Conservation (phyloP, 2,329 filamentous ascomycete species). For the Huntiella omanensis region DNA sequence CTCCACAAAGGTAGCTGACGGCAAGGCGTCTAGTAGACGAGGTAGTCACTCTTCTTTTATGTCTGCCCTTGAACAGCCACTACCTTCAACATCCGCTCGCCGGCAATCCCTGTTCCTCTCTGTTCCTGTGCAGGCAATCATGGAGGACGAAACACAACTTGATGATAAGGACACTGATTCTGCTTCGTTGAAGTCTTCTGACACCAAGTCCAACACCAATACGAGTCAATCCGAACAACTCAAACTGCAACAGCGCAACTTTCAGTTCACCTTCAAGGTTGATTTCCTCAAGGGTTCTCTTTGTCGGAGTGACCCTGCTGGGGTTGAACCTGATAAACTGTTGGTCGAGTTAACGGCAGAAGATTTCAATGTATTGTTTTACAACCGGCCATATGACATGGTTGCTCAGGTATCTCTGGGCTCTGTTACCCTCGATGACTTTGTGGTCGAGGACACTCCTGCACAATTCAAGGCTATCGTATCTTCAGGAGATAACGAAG, state of each 20-base stretch:
- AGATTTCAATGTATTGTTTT: slow-evolving; percentile 71
- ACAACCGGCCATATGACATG: slow-evolving; percentile 80
- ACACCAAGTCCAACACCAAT: slow-evolving; percentile 27
- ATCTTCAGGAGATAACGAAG: slow-evolving; percentile 58
- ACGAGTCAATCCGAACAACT: slow-evolving; percentile 4
- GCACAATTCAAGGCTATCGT: slow-evolving; percentile 94
- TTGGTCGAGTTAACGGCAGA: slow-evolving; percentile 85
- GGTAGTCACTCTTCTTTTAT: slow-evolving; percentile 11
- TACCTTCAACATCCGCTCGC: background rate
- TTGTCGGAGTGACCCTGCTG: slow-evolving; percentile 67
- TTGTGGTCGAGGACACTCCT: slow-evolving; percentile 62
- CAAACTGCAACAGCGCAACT: slow-evolving; percentile 71
- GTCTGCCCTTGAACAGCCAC: slow-evolving; percentile 10
- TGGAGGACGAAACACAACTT: slow-evolving; percentile 63
- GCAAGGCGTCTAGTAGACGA: slow-evolving; percentile 1
- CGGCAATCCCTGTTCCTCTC: slow-evolving; percentile 47
- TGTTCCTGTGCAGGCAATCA: slow-evolving; percentile 46
- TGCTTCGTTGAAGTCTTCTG: slow-evolving; percentile 30
- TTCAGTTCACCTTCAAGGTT: slow-evolving; percentile 93
- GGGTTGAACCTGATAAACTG: slow-evolving; percentile 55
- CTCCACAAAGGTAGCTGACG: background rate
- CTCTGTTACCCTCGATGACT: slow-evolving; percentile 78
- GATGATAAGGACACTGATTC: slow-evolving; percentile 49
- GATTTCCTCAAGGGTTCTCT: slow-evolving; percentile 86
- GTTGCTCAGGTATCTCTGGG: slow-evolving; percentile 76